Base-by-base conservation (phyloP, 2,329 filamentous ascomycete species). In the Fonsecaea nubica region DNA sequence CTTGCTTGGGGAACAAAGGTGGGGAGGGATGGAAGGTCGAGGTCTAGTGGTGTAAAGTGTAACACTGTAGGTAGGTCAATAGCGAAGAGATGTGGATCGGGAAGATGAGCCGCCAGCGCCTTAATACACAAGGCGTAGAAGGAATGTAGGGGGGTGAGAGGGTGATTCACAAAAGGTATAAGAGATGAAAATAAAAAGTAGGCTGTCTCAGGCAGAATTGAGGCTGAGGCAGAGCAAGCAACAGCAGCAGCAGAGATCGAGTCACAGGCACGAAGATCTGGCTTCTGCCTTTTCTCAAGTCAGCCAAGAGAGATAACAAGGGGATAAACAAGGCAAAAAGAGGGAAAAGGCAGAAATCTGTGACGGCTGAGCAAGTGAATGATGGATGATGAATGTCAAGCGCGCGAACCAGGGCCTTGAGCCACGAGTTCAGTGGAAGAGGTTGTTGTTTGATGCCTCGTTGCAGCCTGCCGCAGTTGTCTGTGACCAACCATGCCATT, bases 291-390 rank as follows among this genome's bases (percentile, higher is more conserved):
- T 45, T 35, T 18, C 32, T 35, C 15, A 38, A 35, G 38, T 56
- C 38, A 40, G 60, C 60, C 60, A 63, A 63, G 53, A n/a, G 50
- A 10, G 40, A 25, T 13, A 61, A 8, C 45, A 50, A 61, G 25
- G 18, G 15, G 6, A 13, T 42, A 55, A 62, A 33, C 50, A 55
- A 55, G 58, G 54, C 25, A 57, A 58, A 38, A 32, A 57, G n/a
- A 62, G 33, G 48, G 40, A 35, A 53, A 25, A 65, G 63, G 56
- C 63, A 64, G 62, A 64, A 50, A 58, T 42, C 32, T 53, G 56
- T 25, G 18, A 54, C 48, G 62, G 62, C 62, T 59, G 56, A 52
- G 42, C 54, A 25, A 42, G 35, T 25, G 57, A 58, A 57, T 21
- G 62, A 18, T 25, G 55, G 25, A 33, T 33, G 52, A 52, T 58